phyloP scores from a whole-genome alignment of 2,329 filamentous ascomycete genomes.

The Fusarium fujikuroi region DNA sequence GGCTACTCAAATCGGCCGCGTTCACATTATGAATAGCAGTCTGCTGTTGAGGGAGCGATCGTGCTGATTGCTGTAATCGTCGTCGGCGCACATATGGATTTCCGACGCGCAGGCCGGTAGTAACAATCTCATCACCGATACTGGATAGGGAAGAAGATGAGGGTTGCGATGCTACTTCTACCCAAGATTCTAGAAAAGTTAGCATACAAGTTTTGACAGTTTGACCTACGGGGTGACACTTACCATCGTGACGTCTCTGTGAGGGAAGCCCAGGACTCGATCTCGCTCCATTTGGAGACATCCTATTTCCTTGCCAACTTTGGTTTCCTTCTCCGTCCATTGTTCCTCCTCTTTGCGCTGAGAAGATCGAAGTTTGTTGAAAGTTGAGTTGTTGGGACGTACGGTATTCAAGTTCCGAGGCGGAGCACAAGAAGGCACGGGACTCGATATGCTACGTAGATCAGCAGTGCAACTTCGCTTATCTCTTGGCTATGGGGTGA shows the following conservation, averaged over 20 bases:
- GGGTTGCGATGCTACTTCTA: conserved; percentile 91
- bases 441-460: conserved; percentile 14
- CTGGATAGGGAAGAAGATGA: conserved; percentile 94
- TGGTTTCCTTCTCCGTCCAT: conserved; percentile 47
- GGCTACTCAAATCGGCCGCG: conserved; percentile 73
- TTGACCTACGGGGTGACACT: conserved; percentile 22
- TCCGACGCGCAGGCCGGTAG: conserved; percentile 83
- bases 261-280: conserved; percentile 47
- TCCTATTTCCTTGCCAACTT: conserved; percentile 40
- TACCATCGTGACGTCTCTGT: conserved; percentile 53
- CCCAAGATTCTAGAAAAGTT: conserved; percentile 82
- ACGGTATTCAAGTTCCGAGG: conserved; percentile 30
- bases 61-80: conserved; percentile 51
- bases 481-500: conserved; percentile 23
- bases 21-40: conserved; percentile 56
- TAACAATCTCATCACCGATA: conserved; percentile 87
- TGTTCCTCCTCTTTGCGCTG: conserved; percentile 9
- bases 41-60: conserved; percentile 53
- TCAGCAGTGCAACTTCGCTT: conserved; percentile 39
- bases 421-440: conserved; percentile 21
- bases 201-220: conserved; percentile 7
- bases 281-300: conserved; percentile 43
- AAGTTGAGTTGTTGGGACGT: conserved; percentile 17
- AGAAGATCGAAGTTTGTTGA: conserved; percentile 7
- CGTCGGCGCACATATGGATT: conserved; percentile 71